These are phyloP conservation scores for Zychaea mexicana DNA, from an alignment of 371 early-diverging fungal genomes.

Conservation along the genomic window DNA sequence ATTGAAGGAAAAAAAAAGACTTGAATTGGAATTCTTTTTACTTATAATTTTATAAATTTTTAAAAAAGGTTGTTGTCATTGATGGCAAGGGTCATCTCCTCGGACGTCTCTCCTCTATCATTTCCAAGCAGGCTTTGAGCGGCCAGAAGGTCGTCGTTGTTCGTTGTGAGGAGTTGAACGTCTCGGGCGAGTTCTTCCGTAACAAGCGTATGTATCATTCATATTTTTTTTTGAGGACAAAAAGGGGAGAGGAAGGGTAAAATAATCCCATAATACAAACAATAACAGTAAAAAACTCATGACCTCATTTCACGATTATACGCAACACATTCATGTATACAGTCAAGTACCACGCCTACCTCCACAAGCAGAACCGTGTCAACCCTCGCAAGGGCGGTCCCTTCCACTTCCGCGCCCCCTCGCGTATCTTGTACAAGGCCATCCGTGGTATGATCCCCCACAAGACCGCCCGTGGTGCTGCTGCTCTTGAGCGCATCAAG, in stretches of 20 bases:
- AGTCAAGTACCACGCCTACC: slow-evolving; percentile 97
- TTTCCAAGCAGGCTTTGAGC: slow-evolving; percentile 98
- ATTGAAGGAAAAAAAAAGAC: not conserved
- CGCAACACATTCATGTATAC: slow-evolving; percentile 3
- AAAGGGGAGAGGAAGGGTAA: slow-evolving; percentile 1
- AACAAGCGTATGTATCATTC: slow-evolving; percentile 90
- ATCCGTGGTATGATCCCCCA: slow-evolving; percentile 99
- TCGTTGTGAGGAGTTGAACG: slow-evolving; percentile 97
- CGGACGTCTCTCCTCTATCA: slow-evolving; percentile 98
- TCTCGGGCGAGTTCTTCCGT: slow-evolving; percentile 98
- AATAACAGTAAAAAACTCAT: no score
- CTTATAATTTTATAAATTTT: not conserved
- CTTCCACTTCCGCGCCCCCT: slow-evolving; percentile 99
- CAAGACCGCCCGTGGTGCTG: slow-evolving; percentile 98
- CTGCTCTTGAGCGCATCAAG: slow-evolving; percentile 97
- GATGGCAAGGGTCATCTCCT: slow-evolving; percentile 99
- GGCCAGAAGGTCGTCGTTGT: slow-evolving; percentile 99
- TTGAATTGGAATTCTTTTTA: not conserved
- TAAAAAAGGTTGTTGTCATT: slow-evolving; percentile 92
- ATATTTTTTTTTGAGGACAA: not conserved
- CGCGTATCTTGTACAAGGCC: slow-evolving; percentile 97
- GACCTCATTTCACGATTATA: no score
- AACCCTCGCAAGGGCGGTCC: slow-evolving; percentile 97
- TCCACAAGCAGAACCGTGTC: slow-evolving; percentile 98
- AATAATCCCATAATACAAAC: not conserved